Conservation (phyloP, 768 basidiomycete genomes). For the Phylloporus sp. region DNA sequence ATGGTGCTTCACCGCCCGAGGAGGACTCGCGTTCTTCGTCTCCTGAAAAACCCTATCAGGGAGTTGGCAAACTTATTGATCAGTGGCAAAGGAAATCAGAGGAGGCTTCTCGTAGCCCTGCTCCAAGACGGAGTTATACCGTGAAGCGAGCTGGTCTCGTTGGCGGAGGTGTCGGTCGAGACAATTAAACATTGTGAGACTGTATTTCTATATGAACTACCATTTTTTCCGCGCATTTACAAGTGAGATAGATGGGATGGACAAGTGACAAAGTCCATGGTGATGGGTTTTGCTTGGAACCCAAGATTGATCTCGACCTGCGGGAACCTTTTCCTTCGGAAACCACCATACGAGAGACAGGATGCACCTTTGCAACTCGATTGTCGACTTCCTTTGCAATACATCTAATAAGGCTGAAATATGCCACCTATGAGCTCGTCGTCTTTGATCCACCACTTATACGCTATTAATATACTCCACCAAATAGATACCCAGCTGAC, state of each 20-base stretch:
- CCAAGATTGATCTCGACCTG: conserved; percentile 12
- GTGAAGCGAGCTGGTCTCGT: conserved; percentile 40
- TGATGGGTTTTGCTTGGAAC: background rate
- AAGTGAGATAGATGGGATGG: background rate
- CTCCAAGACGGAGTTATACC: conserved; percentile 36
- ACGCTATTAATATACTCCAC: too few relatives aligned
- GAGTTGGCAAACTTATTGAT: conserved; percentile 81
- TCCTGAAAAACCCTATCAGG: conserved; percentile 75
- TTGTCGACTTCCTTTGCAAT: conserved; percentile 8
- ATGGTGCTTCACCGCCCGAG: conserved; percentile 11
- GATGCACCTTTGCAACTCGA: conserved; percentile 7
- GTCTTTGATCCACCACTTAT: conserved; percentile 17
- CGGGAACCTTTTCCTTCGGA: background rate
- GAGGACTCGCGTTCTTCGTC: conserved; percentile 49
- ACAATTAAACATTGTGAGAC: conserved; percentile 15
- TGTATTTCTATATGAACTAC: conserved; percentile 8
- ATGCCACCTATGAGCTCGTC: background rate
- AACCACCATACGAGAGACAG: background rate
- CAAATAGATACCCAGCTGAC: too few relatives aligned
- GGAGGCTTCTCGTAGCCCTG: conserved; percentile 37
- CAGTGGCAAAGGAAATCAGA: conserved; percentile 85
- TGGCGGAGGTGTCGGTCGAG: conserved; percentile 17
- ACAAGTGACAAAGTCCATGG: background rate
- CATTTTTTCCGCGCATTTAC: conserved; percentile 12
- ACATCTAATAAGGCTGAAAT: conserved; percentile 8